phyloP scores from a whole-genome alignment of 2,329 filamentous ascomycete genomes.

The Diaporthe citriasiana region DNA sequence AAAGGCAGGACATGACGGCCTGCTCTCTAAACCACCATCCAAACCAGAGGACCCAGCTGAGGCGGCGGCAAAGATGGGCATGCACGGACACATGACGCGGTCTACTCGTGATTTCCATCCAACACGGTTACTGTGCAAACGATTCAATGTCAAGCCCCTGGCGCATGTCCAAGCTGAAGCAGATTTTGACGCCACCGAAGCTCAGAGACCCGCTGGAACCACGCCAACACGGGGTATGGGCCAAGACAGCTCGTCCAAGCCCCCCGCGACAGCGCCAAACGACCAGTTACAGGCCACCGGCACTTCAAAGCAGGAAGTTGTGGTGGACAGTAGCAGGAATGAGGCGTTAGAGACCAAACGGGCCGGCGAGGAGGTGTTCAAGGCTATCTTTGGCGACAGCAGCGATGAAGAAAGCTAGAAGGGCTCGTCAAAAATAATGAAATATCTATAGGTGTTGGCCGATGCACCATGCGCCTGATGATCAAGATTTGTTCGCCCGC shows the following conservation, averaged over 20 bases:
- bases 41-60: slow-evolving; percentile 83
- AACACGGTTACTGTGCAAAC: slow-evolving; percentile 88
- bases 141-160: slow-evolving; percentile 89
- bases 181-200: slow-evolving; percentile 48
- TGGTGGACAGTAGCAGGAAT: slow-evolving; percentile 80
- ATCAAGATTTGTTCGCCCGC: not conserved
- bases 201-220: slow-evolving; percentile 34
- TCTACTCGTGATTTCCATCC: slow-evolving; percentile 81
- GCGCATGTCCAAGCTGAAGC: slow-evolving; percentile 73
- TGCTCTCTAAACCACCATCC: slow-evolving; percentile 62
- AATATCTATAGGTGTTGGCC: not conserved
- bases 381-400: slow-evolving; percentile 93
- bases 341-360: slow-evolving; percentile 81
- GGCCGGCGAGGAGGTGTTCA: slow-evolving; percentile 86
- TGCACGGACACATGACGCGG: slow-evolving; percentile 93
- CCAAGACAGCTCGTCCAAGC: not conserved
- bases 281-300: slow-evolving; percentile 32
- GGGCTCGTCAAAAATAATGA: not conserved
- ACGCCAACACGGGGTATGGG: not conserved
- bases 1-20: slow-evolving; percentile 45
- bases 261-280: slow-evolving; percentile 23
- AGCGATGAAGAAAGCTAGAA: slow-evolving; percentile 64
- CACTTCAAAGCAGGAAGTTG: slow-evolving; percentile 44
- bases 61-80: slow-evolving; percentile 88
- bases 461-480: not conserved